Evolutionary conservation across 2,329 filamentous ascomycete genomes (phyloP).

Genomic region (Apiospora aurea): DNA sequence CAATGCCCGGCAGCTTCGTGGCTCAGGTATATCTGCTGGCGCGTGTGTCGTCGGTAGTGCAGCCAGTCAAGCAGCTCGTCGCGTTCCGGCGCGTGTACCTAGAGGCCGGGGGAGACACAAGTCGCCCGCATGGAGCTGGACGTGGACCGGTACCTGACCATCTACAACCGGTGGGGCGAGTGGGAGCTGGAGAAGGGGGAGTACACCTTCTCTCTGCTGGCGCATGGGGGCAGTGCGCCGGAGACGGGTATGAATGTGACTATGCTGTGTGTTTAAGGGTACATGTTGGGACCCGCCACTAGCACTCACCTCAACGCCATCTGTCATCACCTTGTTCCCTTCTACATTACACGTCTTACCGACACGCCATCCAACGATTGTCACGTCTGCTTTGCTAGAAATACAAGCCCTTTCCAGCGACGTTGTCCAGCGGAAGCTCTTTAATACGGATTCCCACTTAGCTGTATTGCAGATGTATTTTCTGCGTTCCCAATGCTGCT

Average conservation of each 20-base stretch:
- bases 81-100: conserved; percentile 50
- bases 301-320: too few species aligned
- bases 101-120: conserved; percentile 39
- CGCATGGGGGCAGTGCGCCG: conserved; percentile 46
- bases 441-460: too few species aligned
- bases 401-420: too few species aligned
- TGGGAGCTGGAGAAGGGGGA: conserved; percentile 53
- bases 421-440: too few species aligned
- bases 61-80: conserved; percentile 52
- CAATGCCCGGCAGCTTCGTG: conserved; percentile 46
- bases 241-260: conserved; percentile 48
- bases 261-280: conserved; percentile 43
- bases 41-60: conserved; percentile 48
- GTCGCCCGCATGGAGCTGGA: conserved; percentile 46
- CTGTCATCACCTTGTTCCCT: too few species aligned
- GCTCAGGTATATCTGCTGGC: conserved; percentile 50
- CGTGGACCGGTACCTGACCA: conserved; percentile 49
- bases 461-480: too few species aligned
- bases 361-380: too few species aligned
- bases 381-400: too few species aligned
- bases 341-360: too few species aligned
- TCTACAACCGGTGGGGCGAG: conserved; percentile 49
- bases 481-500: too few species aligned
- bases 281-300: not conserved
- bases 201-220: conserved; percentile 50